Base-by-base conservation (phyloP, 306 rosid genomes). In the Trifolium repens region DNA sequence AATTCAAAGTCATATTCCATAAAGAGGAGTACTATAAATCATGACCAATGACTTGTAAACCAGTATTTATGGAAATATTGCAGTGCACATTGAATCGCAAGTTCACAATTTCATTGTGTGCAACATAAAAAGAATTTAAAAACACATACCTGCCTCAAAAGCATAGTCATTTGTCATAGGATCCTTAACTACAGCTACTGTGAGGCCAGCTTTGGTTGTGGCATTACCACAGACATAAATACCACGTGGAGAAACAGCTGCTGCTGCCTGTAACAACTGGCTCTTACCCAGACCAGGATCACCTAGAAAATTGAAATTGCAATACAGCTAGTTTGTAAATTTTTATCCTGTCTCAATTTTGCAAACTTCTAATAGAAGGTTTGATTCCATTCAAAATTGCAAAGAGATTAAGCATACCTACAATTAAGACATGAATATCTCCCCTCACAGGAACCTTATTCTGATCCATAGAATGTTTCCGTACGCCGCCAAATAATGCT, bases 361-460 rank as follows among this genome's bases (percentile, higher is more conserved):
- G 40, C 15, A 11, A 52, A 75, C 69, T 55, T 53, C 19, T 27
- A 68, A 30, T n/a, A 39, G 40, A 76, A 69, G 40, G 58, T 74
- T 76, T 67, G 69, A 67, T 69, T 80, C 70, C 62, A 32, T 72
- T 52, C 67, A 69, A 71, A 71, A 68, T 66, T 66, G 78, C 26
- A 87, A 60, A 77, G 68, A 60, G 69, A 79, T 59, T 47, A 79
- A 73, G 40, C 88, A 73, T 90, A 94, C 98, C 98, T 68, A 94
- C 98, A 77, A 91, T 82, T 71, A 94, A 79, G 83, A 91, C 93
- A 89, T 94, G 97, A 79, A 94, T 87, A 77, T 91, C 98, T 78
- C 98, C 96, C 84, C 98, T 86, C 50, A 94, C 98, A 72, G 96
- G 96, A 86, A 94, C 96, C 90, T 91, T 94, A 81, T 92, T 94